These are phyloP conservation scores for Tuber indicum DNA, from an alignment of 495 filamentous ascomycete genomes.

Conservation along the genomic window DNA sequence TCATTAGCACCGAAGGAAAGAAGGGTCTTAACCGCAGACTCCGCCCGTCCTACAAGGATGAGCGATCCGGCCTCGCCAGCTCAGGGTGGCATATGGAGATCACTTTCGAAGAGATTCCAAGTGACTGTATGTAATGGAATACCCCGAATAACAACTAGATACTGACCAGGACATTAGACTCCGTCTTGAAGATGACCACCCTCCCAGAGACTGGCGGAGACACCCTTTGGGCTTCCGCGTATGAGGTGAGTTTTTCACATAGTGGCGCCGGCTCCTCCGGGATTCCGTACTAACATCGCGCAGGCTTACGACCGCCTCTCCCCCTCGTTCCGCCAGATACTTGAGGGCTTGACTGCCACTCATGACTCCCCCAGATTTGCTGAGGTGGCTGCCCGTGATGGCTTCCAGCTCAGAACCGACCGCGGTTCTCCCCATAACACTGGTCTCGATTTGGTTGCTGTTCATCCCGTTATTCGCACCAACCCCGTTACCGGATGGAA, in stretches of 20 bases:
- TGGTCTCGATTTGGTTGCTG: constrained; percentile 55
- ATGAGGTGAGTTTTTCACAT: constrained; percentile 51
- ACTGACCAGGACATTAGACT: constrained; percentile 49
- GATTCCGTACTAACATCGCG: background rate
- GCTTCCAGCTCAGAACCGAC: constrained; percentile 52
- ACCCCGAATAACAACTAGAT: background rate
- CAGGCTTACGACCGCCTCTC: constrained; percentile 67
- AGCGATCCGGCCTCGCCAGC: constrained; percentile 17
- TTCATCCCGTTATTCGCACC: constrained; percentile 70
- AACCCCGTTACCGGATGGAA: constrained; percentile 81
- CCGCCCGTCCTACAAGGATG: constrained; percentile 9
- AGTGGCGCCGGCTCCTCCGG: background rate
- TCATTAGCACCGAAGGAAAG: constrained; percentile 24
- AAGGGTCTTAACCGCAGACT: constrained; percentile 9
- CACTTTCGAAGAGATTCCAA: constrained; percentile 52
- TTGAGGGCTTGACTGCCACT: constrained; percentile 62
- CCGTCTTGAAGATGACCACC: constrained; percentile 53
- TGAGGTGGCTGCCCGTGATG: constrained; percentile 50
- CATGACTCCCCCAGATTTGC: constrained; percentile 59
- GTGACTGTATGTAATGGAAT: constrained; percentile 14
- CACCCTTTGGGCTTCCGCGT: constrained; percentile 53
- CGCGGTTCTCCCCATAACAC: constrained; percentile 65
- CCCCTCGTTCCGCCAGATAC: constrained; percentile 56
- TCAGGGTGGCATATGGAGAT: constrained; percentile 55
- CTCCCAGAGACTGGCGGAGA: constrained; percentile 69